A percentile compares a stretch with the other conserved stretches of the same genome.
These are phyloP conservation scores for Yarrowia yakushimensis DNA, from an alignment of 805 yeast species.

Conservation along the genomic window DNA sequence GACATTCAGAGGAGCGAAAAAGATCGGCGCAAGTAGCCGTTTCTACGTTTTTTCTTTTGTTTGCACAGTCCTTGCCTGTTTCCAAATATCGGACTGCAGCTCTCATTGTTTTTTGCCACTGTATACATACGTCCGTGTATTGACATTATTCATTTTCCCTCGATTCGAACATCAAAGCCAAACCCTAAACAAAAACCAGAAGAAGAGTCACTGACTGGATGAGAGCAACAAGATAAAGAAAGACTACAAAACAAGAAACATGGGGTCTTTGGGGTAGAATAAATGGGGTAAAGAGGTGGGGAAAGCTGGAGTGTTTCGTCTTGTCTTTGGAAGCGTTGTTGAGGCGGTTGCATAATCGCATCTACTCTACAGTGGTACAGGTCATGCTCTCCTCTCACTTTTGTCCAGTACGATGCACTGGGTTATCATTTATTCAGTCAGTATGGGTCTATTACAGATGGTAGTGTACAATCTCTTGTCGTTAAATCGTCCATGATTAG, in stretches of 20 bases:
- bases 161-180: neutral
- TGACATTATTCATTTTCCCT: conserved; percentile 1
- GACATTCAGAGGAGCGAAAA: too few species aligned
- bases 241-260: neutral
- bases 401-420: too few species aligned
- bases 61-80: too few species aligned
- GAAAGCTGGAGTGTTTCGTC: too few species aligned
- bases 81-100: neutral
- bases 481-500: neutral
- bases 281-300: neutral
- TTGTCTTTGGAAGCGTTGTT: too few species aligned
- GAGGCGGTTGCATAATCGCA: neutral
- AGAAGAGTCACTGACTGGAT: conserved; percentile 4
- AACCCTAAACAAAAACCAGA: neutral
- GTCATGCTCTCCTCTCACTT: too few species aligned
- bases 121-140: neutral
- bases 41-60: too few species aligned
- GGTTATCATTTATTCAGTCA: conserved; percentile 9
- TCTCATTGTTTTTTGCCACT: neutral
- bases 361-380: neutral
- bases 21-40: too few species aligned
- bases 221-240: neutral
- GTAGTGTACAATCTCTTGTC: conserved; percentile 10
- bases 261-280: neutral
- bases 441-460: conserved; percentile 19